Evolutionary conservation across 768 basidiomycete species (phyloP).

Genomic region (Bullera alba): DNA sequence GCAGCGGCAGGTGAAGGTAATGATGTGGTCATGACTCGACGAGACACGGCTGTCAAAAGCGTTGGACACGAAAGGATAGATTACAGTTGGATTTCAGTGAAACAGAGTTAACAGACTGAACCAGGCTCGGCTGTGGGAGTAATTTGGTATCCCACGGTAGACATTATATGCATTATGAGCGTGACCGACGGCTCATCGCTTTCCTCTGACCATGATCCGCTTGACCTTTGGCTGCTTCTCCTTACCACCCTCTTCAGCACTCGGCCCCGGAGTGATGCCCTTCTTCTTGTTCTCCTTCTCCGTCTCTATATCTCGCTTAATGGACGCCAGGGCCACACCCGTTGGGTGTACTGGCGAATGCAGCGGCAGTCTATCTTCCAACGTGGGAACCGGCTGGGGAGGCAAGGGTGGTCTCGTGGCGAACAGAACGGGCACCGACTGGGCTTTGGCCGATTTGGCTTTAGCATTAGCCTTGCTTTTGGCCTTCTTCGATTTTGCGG

Average conservation of each 20-base stretch:
- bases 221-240: conserved; percentile 44
- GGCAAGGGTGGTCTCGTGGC: conserved; percentile 63
- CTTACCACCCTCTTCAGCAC: conserved; percentile 8
- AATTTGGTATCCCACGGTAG: too few relatives aligned
- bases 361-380: conserved; percentile 66
- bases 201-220: conserved; percentile 43
- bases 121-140: too few relatives aligned
- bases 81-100: too few relatives aligned
- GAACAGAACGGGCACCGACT: conserved; percentile 47
- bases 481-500: conserved; percentile 2
- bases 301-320: conserved; percentile 75
- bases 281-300: conserved; percentile 50
- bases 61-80: too few relatives aligned
- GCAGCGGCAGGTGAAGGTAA: not conserved
- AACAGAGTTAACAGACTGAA: too few relatives aligned
- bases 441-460: conserved; percentile 50
- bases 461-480: conserved; percentile 19
- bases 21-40: not conserved
- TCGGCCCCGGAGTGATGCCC: conserved; percentile 37
- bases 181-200: conserved; percentile 37
- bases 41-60: too few relatives aligned
- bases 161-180: too few relatives aligned
- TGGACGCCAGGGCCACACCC: conserved; percentile 71
- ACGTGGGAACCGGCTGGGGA: conserved; percentile 65
- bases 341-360: conserved; percentile 72